Evolutionary conservation across 2,329 filamentous ascomycete species (phyloP).

Genomic region (Botrytis byssoidea): DNA sequence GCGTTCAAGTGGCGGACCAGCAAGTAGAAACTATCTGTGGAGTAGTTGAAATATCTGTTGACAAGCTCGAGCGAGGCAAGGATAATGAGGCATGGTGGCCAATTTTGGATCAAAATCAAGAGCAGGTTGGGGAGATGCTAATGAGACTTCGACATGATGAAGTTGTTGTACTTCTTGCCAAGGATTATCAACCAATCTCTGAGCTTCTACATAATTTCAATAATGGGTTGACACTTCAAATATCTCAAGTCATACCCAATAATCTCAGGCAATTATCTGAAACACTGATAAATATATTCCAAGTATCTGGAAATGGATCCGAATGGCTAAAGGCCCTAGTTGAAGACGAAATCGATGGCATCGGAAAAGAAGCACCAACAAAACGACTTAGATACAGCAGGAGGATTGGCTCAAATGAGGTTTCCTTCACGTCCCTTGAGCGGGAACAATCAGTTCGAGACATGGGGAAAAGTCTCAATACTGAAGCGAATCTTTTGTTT

Average conservation of each 20-base stretch:
- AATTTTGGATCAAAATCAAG: conserved; percentile 72
- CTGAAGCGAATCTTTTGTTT: conserved; percentile 93
- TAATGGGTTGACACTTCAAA: conserved; percentile 78
- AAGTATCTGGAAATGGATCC: conserved; percentile 78
- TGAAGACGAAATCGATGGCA: conserved; percentile 95
- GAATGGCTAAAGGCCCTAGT: conserved; percentile 93
- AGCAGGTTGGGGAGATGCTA: conserved; percentile 77
- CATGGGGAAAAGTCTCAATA: conserved; percentile 73
- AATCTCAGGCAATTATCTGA: conserved; percentile 81
- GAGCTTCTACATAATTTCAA: conserved; percentile 83
- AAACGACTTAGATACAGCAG: conserved; percentile 72
- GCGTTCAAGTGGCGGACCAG: conserved; percentile 30
- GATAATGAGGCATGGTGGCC: conserved; percentile 88
- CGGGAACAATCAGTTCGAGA: conserved; percentile 72
- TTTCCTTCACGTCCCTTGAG: conserved; percentile 59
- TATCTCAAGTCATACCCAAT: conserved; percentile 74
- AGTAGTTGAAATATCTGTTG: conserved; percentile 71
- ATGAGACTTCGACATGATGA: conserved; percentile 84
- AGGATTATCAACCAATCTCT: conserved; percentile 80
- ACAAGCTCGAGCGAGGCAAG: conserved; percentile 73
- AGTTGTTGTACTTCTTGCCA: conserved; percentile 80
- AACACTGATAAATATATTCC: conserved; percentile 88
- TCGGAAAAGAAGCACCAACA: conserved; percentile 75
- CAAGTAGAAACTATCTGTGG: conserved; percentile 59
- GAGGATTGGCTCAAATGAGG: conserved; percentile 67